These are phyloP conservation scores for Caryopteris hybrid DNA, from an alignment of 305 asterid species.

Conservation along the genomic window DNA sequence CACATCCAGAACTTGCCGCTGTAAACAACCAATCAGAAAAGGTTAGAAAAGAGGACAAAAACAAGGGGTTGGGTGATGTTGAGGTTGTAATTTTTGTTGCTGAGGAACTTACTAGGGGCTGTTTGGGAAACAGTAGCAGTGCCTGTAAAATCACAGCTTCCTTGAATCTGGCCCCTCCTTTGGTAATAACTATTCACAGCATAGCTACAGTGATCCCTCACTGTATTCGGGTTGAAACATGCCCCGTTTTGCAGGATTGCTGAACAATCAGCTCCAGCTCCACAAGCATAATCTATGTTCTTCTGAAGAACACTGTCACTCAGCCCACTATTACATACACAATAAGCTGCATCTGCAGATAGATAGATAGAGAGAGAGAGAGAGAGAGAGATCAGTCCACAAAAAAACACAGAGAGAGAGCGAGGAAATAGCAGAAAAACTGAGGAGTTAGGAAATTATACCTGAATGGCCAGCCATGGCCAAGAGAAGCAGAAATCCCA, in stretches of 20 bases:
- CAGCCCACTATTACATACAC: slow-evolving; percentile 49
- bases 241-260: slow-evolving; percentile 51
- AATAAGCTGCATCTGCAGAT: slow-evolving; percentile 45
- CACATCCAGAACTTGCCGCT: slow-evolving; percentile 53
- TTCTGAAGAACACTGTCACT: slow-evolving; percentile 41
- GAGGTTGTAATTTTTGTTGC: not conserved
- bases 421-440: no score
- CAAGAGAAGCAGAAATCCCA: slow-evolving; percentile 37
- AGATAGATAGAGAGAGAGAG: not conserved
- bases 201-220: slow-evolving; percentile 65
- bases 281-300: slow-evolving; percentile 82
- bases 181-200: slow-evolving; percentile 82
- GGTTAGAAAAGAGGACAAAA: not conserved
- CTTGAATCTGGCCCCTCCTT: slow-evolving; percentile 30
- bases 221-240: slow-evolving; percentile 61
- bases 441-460: slow-evolving; percentile 11
- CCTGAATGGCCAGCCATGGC: slow-evolving; percentile 51
- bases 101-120: slow-evolving; percentile 39
- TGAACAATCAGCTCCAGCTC: slow-evolving; percentile 64
- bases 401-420: not conserved
- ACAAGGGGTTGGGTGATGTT: not conserved
- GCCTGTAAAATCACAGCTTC: slow-evolving; percentile 53
- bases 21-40: slow-evolving; percentile 7
- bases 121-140: slow-evolving; percentile 35
- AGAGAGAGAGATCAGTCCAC: not conserved